These are phyloP conservation scores for Verticillium tricorpus DNA, from an alignment of 2,329 filamentous ascomycete species.

Conservation along the genomic window DNA sequence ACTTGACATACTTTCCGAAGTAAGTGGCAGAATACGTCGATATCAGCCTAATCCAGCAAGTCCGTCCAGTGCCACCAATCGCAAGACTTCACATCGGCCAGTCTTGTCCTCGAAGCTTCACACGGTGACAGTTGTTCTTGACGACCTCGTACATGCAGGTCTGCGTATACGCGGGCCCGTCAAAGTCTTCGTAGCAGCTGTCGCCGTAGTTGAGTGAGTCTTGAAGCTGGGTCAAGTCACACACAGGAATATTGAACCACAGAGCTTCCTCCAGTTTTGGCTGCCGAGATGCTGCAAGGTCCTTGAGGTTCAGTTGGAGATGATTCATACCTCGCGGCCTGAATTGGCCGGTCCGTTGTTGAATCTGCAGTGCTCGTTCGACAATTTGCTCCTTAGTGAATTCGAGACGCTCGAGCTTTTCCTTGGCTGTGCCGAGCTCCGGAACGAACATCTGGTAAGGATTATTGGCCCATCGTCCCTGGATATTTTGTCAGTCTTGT, in stretches of 20 bases:
- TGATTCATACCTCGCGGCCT: background rate
- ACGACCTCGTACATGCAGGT: background rate
- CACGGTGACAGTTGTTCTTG: background rate
- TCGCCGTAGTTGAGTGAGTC: too few relatives aligned
- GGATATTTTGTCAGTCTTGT: background rate
- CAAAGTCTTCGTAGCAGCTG: too few relatives aligned
- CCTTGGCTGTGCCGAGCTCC: background rate
- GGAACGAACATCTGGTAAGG: background rate
- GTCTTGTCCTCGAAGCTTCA: background rate
- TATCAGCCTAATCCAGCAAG: too few relatives aligned
- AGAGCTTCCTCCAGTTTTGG: background rate
- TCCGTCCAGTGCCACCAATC: too few relatives aligned
- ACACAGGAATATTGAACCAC: slow-evolving; percentile 1
- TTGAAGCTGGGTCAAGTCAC: background rate
- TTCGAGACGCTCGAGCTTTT: background rate
- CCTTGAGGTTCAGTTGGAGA: background rate
- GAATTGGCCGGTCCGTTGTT: background rate
- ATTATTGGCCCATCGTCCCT: background rate
- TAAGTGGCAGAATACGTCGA: too few relatives aligned
- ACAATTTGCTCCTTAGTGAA: background rate
- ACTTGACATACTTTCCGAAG: too few relatives aligned
- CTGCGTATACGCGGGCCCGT: background rate
- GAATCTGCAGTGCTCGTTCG: background rate
- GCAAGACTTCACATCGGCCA: too few relatives aligned
- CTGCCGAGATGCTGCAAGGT: background rate